A percentile compares a stretch with the other conserved stretches of the same genome.
Evolutionary conservation across 192 early-diverging fungal genomes (phyloP).

Genomic region (Linnemannia elongata): DNA sequence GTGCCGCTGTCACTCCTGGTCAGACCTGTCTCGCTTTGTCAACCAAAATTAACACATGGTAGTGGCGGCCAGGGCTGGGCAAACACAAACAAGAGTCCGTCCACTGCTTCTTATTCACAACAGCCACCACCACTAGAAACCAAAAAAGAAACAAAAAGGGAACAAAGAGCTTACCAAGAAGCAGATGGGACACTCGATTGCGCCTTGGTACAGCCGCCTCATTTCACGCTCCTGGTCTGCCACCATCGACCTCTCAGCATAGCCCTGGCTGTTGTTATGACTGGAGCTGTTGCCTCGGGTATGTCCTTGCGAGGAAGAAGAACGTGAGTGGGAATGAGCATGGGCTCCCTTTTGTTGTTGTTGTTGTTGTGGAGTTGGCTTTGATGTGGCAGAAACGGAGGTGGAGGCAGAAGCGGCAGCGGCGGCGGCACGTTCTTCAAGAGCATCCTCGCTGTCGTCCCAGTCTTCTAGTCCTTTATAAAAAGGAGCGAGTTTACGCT

Average conservation of each 20-base stretch:
- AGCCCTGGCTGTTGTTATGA: conserved; percentile 24
- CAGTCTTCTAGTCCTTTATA: conserved; percentile 84
- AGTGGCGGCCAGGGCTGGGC: neutral
- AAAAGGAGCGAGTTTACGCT: conserved; percentile 86
- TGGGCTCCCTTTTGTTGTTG: conserved; percentile 14
- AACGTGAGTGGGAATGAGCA: conserved; percentile 4
- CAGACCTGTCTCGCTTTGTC: neutral
- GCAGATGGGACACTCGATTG: conserved; percentile 96
- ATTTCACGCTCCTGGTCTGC: conserved; percentile 46
- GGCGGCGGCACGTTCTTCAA: conserved; percentile 52
- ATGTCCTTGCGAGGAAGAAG: neutral
- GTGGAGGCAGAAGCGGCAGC: conserved; percentile 12
- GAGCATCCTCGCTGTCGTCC: conserved; percentile 60
- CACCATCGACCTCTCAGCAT: conserved; percentile 10
- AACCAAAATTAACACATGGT: neutral
- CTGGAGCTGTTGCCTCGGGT: neutral
- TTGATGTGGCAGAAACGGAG: neutral
- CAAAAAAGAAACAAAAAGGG: neutral
- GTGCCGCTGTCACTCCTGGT: no score
- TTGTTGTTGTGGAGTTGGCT: conserved; percentile 14
- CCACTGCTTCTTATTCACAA: neutral
- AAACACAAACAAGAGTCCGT: neutral
- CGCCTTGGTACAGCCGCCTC: conserved; percentile 65
- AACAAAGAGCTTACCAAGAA: conserved; percentile 79
- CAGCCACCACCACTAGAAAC: neutral